These are phyloP conservation scores for Funneliformis geosporum DNA, from an alignment of 192 early-diverging fungal species.

Conservation along the genomic window DNA sequence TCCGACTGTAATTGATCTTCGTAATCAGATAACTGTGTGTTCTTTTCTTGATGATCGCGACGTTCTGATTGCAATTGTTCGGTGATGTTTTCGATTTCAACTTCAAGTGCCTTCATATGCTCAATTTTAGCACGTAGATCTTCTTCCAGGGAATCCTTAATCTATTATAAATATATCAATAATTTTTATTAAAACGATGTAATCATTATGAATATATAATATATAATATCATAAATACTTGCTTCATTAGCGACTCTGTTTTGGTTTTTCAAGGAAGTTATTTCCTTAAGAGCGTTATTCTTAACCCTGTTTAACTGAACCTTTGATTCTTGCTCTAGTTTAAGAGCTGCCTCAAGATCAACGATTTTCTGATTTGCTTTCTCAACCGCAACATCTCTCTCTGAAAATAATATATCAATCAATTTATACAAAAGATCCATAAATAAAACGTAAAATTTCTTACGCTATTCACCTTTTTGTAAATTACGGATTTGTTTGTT, in stretches of 20 bases:
- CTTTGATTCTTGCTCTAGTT: conserved; percentile 13
- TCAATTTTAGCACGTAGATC: conserved; percentile 23
- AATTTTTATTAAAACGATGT: background rate
- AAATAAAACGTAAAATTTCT: background rate
- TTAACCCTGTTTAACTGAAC: conserved; percentile 25
- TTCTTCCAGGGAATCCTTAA: conserved; percentile 20
- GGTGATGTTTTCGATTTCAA: conserved; percentile 28
- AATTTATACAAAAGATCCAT: background rate
- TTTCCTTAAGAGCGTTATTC: conserved; percentile 14
- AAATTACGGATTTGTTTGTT: conserved; percentile 13
- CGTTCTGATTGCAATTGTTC: conserved; percentile 33
- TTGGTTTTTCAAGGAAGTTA: conserved; percentile 11
- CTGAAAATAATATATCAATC: background rate
- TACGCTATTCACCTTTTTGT: conserved; percentile 15
- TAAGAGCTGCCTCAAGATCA: conserved; percentile 24
- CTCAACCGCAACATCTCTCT: conserved; percentile 19
- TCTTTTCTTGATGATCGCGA: conserved; percentile 31
- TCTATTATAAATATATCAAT: background rate
- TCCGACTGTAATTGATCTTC: conserved; percentile 33
- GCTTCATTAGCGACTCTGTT: conserved; percentile 19
- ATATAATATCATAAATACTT: background rate
- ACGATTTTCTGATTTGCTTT: conserved; percentile 18
- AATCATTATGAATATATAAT: background rate
- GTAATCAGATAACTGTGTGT: conserved; percentile 28
- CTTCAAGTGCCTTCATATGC: conserved; percentile 32